Evolutionary conservation across 2,329 filamentous ascomycete genomes (phyloP).

Genomic region (Fusarium subglutinans): DNA sequence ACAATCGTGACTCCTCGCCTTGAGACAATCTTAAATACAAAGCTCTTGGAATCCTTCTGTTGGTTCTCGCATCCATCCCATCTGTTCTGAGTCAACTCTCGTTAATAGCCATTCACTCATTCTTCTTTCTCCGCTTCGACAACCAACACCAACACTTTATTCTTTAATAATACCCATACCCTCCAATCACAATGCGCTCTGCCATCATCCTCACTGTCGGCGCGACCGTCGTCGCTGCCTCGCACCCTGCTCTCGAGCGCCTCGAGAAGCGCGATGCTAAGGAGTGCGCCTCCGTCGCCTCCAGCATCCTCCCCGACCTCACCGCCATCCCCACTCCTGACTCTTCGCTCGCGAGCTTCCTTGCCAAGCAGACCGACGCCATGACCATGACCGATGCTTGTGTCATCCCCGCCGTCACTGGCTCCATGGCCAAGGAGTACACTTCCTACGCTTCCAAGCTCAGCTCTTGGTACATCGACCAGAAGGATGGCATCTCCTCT

Average conservation of each 20-base stretch:
- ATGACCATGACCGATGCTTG: constrained; percentile 36
- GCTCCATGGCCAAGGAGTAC: constrained; percentile 41
- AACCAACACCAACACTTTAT: neutral
- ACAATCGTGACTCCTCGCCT: neutral
- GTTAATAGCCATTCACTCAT: neutral
- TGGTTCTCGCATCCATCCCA: neutral
- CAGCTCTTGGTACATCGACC: constrained; percentile 36
- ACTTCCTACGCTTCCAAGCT: constrained; percentile 35
- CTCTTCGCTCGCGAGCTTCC: constrained; percentile 25
- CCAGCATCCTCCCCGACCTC: constrained; percentile 29
- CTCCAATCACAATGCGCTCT: constrained; percentile 12
- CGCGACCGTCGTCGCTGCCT: constrained; percentile 14
- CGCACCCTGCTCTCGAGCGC: neutral
- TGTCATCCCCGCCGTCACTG: constrained; percentile 41
- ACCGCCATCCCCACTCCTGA: constrained; percentile 35
- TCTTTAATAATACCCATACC: neutral
- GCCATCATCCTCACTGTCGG: constrained; percentile 21
- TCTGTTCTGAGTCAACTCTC: neutral
- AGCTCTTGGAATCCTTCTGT: neutral
- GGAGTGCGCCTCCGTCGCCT: constrained; percentile 34
- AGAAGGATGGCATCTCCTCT: constrained; percentile 27
- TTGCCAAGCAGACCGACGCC: constrained; percentile 32
- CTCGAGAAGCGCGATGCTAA: constrained; percentile 31
- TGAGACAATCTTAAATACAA: neutral
- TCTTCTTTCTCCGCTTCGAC: neutral